Evolutionary conservation across 441 rosid species (phyloP), one percentile per base, ranked within the genome.

Genomic region (Codiaeum variegatum): DNA sequence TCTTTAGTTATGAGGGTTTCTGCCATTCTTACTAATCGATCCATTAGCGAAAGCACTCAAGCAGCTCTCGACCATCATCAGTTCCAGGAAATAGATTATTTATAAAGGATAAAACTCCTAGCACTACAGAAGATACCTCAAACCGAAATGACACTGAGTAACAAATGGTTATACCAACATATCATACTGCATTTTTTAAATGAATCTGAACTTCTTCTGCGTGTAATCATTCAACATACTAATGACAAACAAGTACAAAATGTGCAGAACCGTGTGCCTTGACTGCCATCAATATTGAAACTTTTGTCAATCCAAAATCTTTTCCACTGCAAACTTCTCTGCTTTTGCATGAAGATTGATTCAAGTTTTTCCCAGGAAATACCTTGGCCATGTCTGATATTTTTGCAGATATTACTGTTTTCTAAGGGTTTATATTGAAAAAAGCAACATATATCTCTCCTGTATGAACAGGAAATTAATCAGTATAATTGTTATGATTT

Each of bases 361-460:
- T 79, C 67, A 84, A 70, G 75, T 66, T 81, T 74, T 72, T 78
- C 63, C 71, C 58, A 0, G 83, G 79, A 73, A 95, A 81, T 62
- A 75, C 87, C 80, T 77, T 87, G 10, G 66, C 82, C 19, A 92
- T 61, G 83, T 90, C 91, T 34, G 92, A 79, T 73, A 85, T 56
- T 69, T 76, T 84, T 12, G 90, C 83, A 61, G 93, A 81, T 76
- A 92, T 80, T 9, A 79, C 78, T 6, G 83, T 84, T 84, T 70
- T 85, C 52, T 76, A 76, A 0, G 71, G 18, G 63, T 88, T 87
- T 71, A 92, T 82, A 83, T 95, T 95, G 91, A 95, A 95, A 64
- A 95, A 85, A 0, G 98, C 94, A 12, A 90, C 69, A 54, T 86
- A 92, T 67, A 91, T 78, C 78, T 90, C 90, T 55, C 97, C 98